A percentile compares a stretch with the other conserved stretches of the same genome.
Conservation (phyloP, 83 land plant species). For the Larix sibirica region DNA sequence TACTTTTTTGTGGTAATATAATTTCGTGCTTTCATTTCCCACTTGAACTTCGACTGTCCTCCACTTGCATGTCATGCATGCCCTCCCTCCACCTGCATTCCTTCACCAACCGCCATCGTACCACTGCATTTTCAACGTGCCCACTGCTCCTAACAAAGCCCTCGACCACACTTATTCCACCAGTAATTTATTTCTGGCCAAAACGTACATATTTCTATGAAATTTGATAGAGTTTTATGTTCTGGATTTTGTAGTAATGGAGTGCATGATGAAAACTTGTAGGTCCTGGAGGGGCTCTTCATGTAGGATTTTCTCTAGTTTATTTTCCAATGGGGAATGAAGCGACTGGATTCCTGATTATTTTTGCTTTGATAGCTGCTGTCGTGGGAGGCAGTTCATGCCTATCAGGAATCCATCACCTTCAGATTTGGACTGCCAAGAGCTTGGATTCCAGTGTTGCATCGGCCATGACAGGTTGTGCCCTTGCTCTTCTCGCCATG, state of each 20-base stretch:
- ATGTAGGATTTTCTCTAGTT: constrained; percentile 42
- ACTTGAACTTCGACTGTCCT: too few species aligned
- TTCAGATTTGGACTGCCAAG: constrained; percentile 19
- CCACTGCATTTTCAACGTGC: too few species aligned
- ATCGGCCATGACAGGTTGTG: constrained; percentile 38
- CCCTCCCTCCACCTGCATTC: too few species aligned
- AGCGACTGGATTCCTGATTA: constrained; percentile 58
- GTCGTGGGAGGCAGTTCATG: constrained; percentile 42
- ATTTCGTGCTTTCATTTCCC: too few species aligned
- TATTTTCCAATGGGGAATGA: constrained; percentile 53
- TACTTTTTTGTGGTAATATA: too few species aligned
- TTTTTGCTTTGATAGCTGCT: constrained; percentile 51
- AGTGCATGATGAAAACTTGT: neutral
- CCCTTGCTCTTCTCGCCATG: constrained; percentile 59
- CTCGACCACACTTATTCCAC: constrained; percentile 59
- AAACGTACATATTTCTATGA: neutral
- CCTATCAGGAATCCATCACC: constrained; percentile 30
- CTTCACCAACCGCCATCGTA: too few species aligned
- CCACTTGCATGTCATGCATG: too few species aligned
- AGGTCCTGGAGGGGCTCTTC: constrained; percentile 22
- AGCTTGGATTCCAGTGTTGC: constrained; percentile 32
- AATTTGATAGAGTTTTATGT: neutral
- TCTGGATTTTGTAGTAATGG: neutral
- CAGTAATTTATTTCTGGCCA: neutral
- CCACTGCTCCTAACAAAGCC: constrained; percentile 43